A percentile compares a stretch with the other conserved stretches of the same genome.
These are phyloP conservation scores for Aspergillus brunneoviolaceus DNA, from an alignment of 2,329 filamentous ascomycete genomes.

Conservation along the genomic window DNA sequence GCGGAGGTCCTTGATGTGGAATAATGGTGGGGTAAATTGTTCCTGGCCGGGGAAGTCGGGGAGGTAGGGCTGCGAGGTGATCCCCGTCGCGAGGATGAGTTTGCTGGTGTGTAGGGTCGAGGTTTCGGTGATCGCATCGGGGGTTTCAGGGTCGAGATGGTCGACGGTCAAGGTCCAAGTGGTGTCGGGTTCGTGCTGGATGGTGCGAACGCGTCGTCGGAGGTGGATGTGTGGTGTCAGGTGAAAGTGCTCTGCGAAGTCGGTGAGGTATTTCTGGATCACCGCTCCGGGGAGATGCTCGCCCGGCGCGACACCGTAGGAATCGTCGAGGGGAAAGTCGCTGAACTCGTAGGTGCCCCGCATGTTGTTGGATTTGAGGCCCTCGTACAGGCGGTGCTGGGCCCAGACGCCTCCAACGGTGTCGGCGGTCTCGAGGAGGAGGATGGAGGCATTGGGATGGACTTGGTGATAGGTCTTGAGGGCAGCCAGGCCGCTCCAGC, in stretches of 20 bases:
- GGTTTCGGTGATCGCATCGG: conserved; percentile 11
- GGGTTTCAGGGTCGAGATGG: conserved; percentile 17
- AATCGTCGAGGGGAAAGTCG: conserved; percentile 68
- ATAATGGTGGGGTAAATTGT: conserved; percentile 53
- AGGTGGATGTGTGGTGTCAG: conserved; percentile 52
- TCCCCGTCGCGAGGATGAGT: conserved; percentile 62
- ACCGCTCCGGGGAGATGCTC: conserved; percentile 60
- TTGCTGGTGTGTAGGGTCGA: conserved; percentile 40
- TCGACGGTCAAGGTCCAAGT: conserved; percentile 35
- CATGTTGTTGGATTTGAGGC: conserved; percentile 72
- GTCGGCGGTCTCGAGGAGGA: conserved; percentile 58
- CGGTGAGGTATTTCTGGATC: conserved; percentile 57
- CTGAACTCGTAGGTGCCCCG: conserved; percentile 71
- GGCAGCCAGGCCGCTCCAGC: conserved; percentile 58
- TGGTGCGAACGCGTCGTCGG: conserved; percentile 51
- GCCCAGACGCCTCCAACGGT: conserved; percentile 71
- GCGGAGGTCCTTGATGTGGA: conserved; percentile 58
- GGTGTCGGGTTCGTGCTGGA: conserved; percentile 44
- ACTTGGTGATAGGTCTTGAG: conserved; percentile 62
- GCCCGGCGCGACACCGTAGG: conserved; percentile 50
- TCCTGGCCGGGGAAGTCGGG: conserved; percentile 53
- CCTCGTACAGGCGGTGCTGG: conserved; percentile 62
- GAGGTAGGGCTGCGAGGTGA: conserved; percentile 58
- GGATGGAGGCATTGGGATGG: conserved; percentile 57
- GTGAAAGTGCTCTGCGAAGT: conserved; percentile 55